phyloP scores from a whole-genome alignment of 1,284 basidiomycete species.

The Cryptococcus amylolentus region DNA sequence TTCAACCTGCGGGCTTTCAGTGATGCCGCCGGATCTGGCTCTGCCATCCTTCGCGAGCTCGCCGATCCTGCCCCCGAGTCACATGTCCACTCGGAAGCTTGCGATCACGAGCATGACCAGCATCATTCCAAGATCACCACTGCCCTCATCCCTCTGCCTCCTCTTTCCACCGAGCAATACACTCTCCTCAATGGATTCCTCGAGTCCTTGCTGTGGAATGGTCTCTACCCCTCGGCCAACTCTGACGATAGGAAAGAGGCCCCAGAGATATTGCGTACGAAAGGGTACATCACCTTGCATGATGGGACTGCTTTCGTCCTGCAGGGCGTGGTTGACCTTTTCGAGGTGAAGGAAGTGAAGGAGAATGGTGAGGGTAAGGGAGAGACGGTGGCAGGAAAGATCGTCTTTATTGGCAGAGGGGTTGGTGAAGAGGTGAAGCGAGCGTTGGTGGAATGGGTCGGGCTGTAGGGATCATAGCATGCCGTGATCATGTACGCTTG shows the following conservation, averaged over 20 bases:
- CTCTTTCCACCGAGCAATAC: slow-evolving; percentile 48
- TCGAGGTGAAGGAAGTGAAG: slow-evolving; percentile 63
- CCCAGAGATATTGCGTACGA: slow-evolving; percentile 72
- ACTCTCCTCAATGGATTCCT: slow-evolving; percentile 68
- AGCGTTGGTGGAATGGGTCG: slow-evolving; percentile 8
- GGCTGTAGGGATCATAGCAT: not conserved
- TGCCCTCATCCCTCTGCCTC: slow-evolving; percentile 62
- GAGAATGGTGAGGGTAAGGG: slow-evolving; percentile 43
- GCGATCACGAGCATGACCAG: slow-evolving; percentile 16
- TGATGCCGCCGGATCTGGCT: slow-evolving; percentile 22
- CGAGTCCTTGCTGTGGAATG: slow-evolving; percentile 73
- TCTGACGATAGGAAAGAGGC: not conserved
- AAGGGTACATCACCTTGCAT: slow-evolving; percentile 64
- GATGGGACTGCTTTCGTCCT: slow-evolving; percentile 64
- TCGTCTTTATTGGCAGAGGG: slow-evolving; percentile 83
- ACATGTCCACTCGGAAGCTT: slow-evolving; percentile 34
- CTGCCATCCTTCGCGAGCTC: not conserved
- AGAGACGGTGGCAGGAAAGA: slow-evolving; percentile 56
- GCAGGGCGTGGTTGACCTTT: slow-evolving; percentile 81
- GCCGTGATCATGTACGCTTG: too few relatives aligned
- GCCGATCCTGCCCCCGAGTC: slow-evolving; percentile 21
- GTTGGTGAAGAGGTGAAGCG: slow-evolving; percentile 48
- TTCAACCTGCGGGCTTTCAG: slow-evolving; percentile 76
- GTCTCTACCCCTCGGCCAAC: slow-evolving; percentile 2
- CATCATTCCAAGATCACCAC: slow-evolving; percentile 58